Base-by-base conservation (phyloP, 2,329 filamentous ascomycete species). In the Alternaria sp. region DNA sequence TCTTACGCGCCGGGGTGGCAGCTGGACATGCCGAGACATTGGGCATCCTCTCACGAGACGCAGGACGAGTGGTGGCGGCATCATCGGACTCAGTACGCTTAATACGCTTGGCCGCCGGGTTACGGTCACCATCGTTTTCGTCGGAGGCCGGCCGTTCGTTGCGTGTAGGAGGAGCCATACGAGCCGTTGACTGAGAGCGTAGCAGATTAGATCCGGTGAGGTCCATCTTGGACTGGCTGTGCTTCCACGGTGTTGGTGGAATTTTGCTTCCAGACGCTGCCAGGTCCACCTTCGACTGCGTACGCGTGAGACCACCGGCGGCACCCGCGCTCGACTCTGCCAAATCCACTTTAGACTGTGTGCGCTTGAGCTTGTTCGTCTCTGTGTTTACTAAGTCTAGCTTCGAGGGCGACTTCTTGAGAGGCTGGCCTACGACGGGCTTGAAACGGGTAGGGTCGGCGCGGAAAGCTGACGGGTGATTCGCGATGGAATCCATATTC, bases 401-500 rank as follows among this genome's bases (percentile, higher is more conserved):
- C 24, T 80, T 80, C 1, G 81, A 76, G 13, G 66, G 68, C 21
- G 75, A 68, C 45, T 72, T 75, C 63, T 76, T 74, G 36, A 60
- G 46, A 10, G 74, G 42, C 33, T 69, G 65, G 4, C 61, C 60
- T 8, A 63, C 62, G 45, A 66, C 64, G 9, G 86, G 85, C n/a
- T 85, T 84, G 63, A 81, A 77, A 8, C 84, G 83, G 34, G 77
- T 82, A 4, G 82, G 78, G 59, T 85, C 82, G 23, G 84, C 84
- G 61, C 91, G 85, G 80, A 89, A 95, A 14, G 89, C 86, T 10
- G 93, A 96, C 8, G 92, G 84, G 74, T 97, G 93, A 62, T 89
- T 89, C 41, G 88, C 91, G 72, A 98, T 97, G 2, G 93, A 97
- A 75, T 97, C 93, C 94, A 98, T 97, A 82, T 96, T 98, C 79